These are phyloP conservation scores for Candida coleopterorum DNA, from an alignment of 805 yeast genomes.

Conservation along the genomic window DNA sequence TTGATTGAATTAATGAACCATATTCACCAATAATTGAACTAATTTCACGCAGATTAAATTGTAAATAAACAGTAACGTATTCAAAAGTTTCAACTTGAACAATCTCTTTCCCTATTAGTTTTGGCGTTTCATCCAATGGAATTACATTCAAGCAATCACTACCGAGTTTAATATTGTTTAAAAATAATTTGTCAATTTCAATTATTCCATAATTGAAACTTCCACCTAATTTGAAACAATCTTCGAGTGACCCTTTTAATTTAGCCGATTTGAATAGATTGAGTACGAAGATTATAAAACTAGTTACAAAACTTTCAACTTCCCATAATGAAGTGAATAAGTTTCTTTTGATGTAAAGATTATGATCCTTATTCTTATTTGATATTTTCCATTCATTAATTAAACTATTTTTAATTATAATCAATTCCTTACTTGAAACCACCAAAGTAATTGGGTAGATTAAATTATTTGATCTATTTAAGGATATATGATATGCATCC, in stretches of 20 bases:
- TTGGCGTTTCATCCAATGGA: neutral
- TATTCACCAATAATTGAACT: constrained; percentile 21
- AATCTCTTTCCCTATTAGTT: neutral
- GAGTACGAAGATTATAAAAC: neutral
- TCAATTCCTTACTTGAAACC: neutral
- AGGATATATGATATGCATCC: neutral
- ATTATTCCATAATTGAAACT: neutral
- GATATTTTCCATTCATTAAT: neutral
- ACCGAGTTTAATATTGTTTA: too few relatives aligned
- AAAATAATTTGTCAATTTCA: neutral
- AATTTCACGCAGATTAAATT: constrained; percentile 17
- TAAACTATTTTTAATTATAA: neutral
- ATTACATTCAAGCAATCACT: neutral
- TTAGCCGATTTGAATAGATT: neutral
- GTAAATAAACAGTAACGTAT: constrained; percentile 1
- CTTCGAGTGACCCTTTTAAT: neutral
- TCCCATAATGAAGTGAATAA: neutral
- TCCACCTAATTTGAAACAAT: neutral
- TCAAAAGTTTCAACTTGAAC: too few relatives aligned
- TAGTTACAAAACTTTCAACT: neutral
- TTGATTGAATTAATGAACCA: constrained; percentile 18
- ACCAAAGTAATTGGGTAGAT: neutral
- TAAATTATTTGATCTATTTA: neutral
- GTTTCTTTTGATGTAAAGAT: neutral
- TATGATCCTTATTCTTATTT: neutral